A percentile compares a stretch with the other conserved stretches of the same genome.
Conservation (phyloP, 2,329 filamentous ascomycete genomes). For the Penicillium frequentans region DNA sequence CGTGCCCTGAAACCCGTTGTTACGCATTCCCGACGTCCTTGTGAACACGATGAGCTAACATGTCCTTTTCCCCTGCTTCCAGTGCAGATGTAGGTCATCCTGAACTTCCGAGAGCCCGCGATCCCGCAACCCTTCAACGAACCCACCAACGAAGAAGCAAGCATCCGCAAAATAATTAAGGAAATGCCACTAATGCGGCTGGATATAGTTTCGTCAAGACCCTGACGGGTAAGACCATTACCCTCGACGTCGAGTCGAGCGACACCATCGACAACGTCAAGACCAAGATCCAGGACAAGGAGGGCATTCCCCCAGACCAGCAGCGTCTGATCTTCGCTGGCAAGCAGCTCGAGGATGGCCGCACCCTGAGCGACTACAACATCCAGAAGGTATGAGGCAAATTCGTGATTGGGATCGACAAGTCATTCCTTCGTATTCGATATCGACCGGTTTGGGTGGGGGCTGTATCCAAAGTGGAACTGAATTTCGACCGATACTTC, state of each 20-base stretch:
- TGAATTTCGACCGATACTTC: background rate
- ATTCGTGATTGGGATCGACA: constrained; percentile 6
- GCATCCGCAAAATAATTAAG: constrained; percentile 1
- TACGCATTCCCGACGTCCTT: constrained; percentile 12
- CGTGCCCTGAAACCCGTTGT: constrained; percentile 25
- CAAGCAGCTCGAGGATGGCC: constrained; percentile 98
- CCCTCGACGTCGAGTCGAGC: constrained; percentile 97
- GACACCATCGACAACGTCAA: constrained; percentile 99
- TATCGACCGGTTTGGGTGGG: background rate
- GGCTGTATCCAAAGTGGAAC: background rate
- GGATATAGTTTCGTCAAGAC: constrained; percentile 94
- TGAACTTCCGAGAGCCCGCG: constrained; percentile 26
- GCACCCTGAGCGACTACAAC: constrained; percentile 97
- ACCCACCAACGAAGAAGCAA: background rate
- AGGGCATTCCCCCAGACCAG: constrained; percentile 96
- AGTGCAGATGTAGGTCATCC: constrained; percentile 85
- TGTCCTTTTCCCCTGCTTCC: constrained; percentile 36
- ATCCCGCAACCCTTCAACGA: constrained; percentile 1
- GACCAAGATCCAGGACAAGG: constrained; percentile 99
- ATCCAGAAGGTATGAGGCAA: constrained; percentile 83
- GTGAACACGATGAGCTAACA: constrained; percentile 47
- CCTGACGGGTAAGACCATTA: constrained; percentile 99
- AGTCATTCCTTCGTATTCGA: background rate
- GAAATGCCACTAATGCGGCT: constrained; percentile 26
- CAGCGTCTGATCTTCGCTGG: constrained; percentile 98